These are phyloP conservation scores for Ceratocystis albifundus DNA, from an alignment of 2,329 filamentous ascomycete species.

Conservation along the genomic window DNA sequence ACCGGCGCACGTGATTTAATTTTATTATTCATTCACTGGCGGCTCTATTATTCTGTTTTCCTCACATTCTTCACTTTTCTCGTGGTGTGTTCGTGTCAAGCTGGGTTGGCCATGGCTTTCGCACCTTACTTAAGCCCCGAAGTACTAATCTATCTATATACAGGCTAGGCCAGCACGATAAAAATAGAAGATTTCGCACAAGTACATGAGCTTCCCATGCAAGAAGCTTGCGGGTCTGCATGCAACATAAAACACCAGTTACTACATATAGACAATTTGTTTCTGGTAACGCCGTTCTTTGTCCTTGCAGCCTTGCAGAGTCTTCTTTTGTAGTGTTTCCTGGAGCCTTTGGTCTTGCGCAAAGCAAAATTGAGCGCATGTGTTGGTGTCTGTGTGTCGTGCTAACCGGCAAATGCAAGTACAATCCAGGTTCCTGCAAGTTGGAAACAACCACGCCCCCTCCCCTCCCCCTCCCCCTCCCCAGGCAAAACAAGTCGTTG, in stretches of 20 bases:
- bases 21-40: too few species aligned
- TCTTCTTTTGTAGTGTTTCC: too few species aligned
- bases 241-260: not conserved
- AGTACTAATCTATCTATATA: not conserved
- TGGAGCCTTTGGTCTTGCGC: not conserved
- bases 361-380: not conserved
- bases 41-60: too few species aligned
- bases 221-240: not conserved
- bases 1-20: too few species aligned
- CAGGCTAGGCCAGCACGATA: not conserved
- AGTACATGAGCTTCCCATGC: too few species aligned
- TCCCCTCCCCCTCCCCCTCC: not conserved
- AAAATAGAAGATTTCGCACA: too few species aligned
- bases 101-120: not conserved
- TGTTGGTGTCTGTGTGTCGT: constrained; percentile 1
- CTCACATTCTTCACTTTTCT: not conserved
- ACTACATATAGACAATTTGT: constrained; percentile 10
- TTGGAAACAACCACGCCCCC: not conserved
- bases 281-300: not conserved
- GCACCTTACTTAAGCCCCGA: not conserved
- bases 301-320: not conserved
- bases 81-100: constrained; percentile 1
- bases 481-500: not conserved
- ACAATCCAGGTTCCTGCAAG: not conserved
- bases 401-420: not conserved